These are phyloP conservation scores for Fraxinus angustifolia DNA, from an alignment of 305 asterid genomes.

Conservation along the genomic window DNA sequence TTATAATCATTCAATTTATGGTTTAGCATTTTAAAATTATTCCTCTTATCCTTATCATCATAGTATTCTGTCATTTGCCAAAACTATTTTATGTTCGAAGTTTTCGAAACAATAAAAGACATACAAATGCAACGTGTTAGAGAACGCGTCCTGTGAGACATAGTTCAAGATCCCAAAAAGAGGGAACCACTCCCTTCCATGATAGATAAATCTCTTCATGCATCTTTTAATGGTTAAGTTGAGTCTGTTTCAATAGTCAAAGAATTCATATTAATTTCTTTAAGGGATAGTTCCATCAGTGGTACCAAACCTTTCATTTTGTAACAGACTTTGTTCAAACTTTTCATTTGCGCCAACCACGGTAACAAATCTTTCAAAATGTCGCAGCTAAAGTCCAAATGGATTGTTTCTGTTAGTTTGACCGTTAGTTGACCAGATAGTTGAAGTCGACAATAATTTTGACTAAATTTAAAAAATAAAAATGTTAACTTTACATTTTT, in stretches of 20 bases:
- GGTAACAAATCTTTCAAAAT: too few relatives aligned
- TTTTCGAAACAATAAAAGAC: not conserved
- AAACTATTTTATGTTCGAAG: not conserved
- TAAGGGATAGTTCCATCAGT: too few relatives aligned
- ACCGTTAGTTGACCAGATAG: too few relatives aligned
- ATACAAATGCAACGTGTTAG: not conserved
- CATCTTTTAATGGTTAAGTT: not conserved
- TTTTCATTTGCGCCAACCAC: too few relatives aligned
- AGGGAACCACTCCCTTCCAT: not conserved
- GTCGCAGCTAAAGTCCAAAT: too few relatives aligned
- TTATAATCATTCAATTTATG: not conserved
- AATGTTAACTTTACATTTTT: too few relatives aligned
- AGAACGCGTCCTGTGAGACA: not conserved
- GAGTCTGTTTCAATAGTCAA: not conserved
- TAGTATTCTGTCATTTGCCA: not conserved
- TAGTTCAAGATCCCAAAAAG: not conserved
- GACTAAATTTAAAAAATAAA: too few relatives aligned
- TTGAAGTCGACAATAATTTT: too few relatives aligned
- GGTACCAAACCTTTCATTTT: too few relatives aligned
- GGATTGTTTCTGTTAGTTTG: too few relatives aligned
- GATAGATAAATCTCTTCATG: not conserved
- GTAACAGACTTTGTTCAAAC: too few relatives aligned
- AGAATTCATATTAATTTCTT: not conserved
- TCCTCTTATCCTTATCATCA: not conserved
- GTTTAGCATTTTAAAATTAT: not conserved